Base-by-base conservation (phyloP, 306 rosid species). In the Lathyrus aphaca region DNA sequence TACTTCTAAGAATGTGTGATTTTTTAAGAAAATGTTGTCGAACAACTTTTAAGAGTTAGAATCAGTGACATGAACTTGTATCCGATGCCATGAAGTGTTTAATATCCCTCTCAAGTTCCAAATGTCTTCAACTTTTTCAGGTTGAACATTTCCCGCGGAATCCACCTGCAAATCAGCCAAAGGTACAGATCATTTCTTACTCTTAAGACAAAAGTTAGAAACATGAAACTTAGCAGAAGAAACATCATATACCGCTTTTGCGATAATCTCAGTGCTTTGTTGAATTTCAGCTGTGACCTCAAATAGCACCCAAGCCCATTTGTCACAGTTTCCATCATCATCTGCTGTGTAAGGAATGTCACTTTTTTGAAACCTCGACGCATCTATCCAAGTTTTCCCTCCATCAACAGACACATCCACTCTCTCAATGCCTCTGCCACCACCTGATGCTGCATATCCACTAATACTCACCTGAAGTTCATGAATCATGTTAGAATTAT, bases 221-320 rank as follows among this genome's bases (percentile, higher is more conserved):
- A 63, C 59, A 39, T 12, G 73, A 64, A 2, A 32, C 15, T 44
- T 6, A n/a, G 17, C 37, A 58, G 51, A 69, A 66, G 53, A 66
- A 62, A 16, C 16, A 14, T 58, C 45, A 73, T 88, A 37, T 94
- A 90, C 97, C 43, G 92, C 98, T 90, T 94, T 94, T 6, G 96
- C 97, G 60, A 88, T 60, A 58, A 94, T 85, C 86, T 90, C 86
- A 0, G 83, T 88, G 82, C 73, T 77, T 46, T 66, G 77, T 65
- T 4, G 77, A 75, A 90, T 80, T 69, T 90, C 92, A 19, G 76
- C 68, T 0, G 74, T 77, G 82, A 81, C 77, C 77, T 87, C 92
- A 32, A 94, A 94, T 45, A 94, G 84, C 77, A 94, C 97, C 98
- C 98, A 94, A 69, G 95, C 98, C 98, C 98, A 94, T 78, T 90